Evolutionary conservation across 805 yeast genomes (phyloP), one percentile per base, ranked within the genome.

Genomic region (Suhomyces sp.): DNA sequence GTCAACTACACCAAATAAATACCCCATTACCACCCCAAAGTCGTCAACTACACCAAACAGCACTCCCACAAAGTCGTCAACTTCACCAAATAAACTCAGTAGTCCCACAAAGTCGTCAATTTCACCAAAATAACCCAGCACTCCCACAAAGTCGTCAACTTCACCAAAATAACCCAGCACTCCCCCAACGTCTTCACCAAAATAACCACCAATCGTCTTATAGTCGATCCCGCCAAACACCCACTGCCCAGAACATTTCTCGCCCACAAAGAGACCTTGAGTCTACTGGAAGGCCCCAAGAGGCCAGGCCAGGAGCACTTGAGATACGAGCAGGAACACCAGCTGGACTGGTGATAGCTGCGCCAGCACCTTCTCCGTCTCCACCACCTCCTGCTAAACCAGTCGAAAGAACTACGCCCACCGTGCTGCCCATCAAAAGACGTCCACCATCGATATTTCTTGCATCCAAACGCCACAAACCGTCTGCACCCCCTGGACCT

Each of bases 361-460:
- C n/a, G 33, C 33, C 33, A 29, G 33, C n/a, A 19, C 42, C 22
- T 17, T 15, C 42, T 17, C 42, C 26, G 22, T 10, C 23, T 24
- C 24, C 29, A 5, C 45, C 26, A 13, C 26, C 45, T 23, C 29
- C 29, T 15, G 2, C 41, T 38, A 7, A 12, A 24, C 31, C 45
- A 23, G 12, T n/a, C 13, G 45, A 42, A 3, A 42, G 22, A 22
- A 12, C 45, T 6, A 42, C 17, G n/a, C 17, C 24, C 10, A 44
- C 22, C 13, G 35, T 22, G 46, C 33, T 36, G 17, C 41, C 42
- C 1, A n/a, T 38, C 19, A 44, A 40, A 38, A 35, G 48, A 49
- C 44, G 44, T 17, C 45, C 46, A 44, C 48, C 61, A 45, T 47
- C 61, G 54, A 7, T 60, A 29, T 46, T 52, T 19, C 54, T 55